A percentile compares a stretch with the other conserved stretches of the same genome.
Evolutionary conservation across 108 stramenopile genomes (phyloP).

Genomic region (Nitzschia putrida): DNA sequence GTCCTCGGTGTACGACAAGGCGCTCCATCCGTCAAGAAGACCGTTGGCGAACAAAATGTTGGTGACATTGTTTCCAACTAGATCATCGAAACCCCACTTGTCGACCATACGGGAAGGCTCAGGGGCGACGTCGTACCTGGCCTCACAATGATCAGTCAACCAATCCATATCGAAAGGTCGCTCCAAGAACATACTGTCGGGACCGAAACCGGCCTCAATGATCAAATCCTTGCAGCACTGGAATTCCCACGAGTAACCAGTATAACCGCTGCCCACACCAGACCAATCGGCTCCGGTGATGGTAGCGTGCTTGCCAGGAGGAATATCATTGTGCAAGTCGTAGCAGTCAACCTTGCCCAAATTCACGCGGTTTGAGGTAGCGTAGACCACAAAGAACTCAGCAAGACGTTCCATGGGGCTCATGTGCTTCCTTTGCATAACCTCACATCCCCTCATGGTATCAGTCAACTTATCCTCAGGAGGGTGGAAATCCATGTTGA

Average conservation of each 20-base stretch:
- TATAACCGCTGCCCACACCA: slow-evolving; percentile 63
- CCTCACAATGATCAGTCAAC: slow-evolving; percentile 56
- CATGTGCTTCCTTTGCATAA: slow-evolving; percentile 46
- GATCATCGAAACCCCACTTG: slow-evolving; percentile 64
- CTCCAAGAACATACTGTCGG: slow-evolving; percentile 29
- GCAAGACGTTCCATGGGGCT: slow-evolving; percentile 26
- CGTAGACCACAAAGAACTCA: slow-evolving; percentile 23
- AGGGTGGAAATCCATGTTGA: slow-evolving; percentile 77
- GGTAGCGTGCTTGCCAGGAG: slow-evolving; percentile 55
- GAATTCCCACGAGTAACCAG: slow-evolving; percentile 78
- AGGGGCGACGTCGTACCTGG: slow-evolving; percentile 56
- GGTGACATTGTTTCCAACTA: slow-evolving; percentile 32
- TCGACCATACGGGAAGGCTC: slow-evolving; percentile 52
- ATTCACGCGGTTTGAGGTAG: neutral
- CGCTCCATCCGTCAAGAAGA: slow-evolving; percentile 41
- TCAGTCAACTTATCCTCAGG: slow-evolving; percentile 49
- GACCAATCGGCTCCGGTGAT: slow-evolving; percentile 68
- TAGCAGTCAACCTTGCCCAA: slow-evolving; percentile 47
- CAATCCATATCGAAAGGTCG: slow-evolving; percentile 37
- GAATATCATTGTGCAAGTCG: slow-evolving; percentile 61
- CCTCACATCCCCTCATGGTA: slow-evolving; percentile 52
- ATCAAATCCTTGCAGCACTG: slow-evolving; percentile 46
- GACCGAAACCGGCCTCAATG: slow-evolving; percentile 5
- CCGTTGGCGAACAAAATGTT: slow-evolving; percentile 74
- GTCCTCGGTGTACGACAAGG: slow-evolving; percentile 62